These are phyloP conservation scores for Penicillium sp. DNA, from an alignment of 2,329 filamentous ascomycete genomes.

Conservation along the genomic window DNA sequence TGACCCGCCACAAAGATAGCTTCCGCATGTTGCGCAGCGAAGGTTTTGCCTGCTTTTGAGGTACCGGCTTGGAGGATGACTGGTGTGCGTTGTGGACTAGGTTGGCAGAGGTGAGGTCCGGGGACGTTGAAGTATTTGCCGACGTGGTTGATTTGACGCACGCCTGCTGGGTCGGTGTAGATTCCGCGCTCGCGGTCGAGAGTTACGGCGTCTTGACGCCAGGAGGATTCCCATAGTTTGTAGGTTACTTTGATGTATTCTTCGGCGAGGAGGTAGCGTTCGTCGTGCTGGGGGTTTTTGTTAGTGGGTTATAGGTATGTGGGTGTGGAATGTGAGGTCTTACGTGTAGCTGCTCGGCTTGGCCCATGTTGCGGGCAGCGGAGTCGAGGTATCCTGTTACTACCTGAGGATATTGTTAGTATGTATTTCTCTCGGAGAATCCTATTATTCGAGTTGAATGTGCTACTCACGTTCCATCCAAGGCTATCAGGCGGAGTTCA, in stretches of 20 bases:
- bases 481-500: slow-evolving; percentile 37
- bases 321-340: not conserved
- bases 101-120: slow-evolving; percentile 65
- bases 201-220: slow-evolving; percentile 65
- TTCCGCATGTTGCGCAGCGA: slow-evolving; percentile 70
- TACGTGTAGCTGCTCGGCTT: slow-evolving; percentile 53
- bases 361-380: slow-evolving; percentile 63
- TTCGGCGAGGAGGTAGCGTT: slow-evolving; percentile 63
- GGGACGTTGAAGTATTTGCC: slow-evolving; percentile 65
- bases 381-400: slow-evolving; percentile 69
- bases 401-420: slow-evolving; percentile 43
- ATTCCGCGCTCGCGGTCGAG: slow-evolving; percentile 58
- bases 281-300: slow-evolving; percentile 55
- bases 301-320: not conserved
- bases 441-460: not conserved
- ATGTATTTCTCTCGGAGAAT: not conserved
- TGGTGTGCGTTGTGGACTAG: slow-evolving; percentile 66
- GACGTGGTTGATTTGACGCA: slow-evolving; percentile 65
- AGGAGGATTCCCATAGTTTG: slow-evolving; percentile 67
- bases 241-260: slow-evolving; percentile 66
- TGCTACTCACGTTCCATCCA: slow-evolving; percentile 54
- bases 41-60: slow-evolving; percentile 63
- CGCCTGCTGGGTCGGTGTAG: slow-evolving; percentile 59
- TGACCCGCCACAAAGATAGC: slow-evolving; percentile 69
- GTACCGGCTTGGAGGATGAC: slow-evolving; percentile 70